These are phyloP conservation scores for Triticum timopheevii DNA, from an alignment of 176 grass and related monocot species.

Conservation along the genomic window DNA sequence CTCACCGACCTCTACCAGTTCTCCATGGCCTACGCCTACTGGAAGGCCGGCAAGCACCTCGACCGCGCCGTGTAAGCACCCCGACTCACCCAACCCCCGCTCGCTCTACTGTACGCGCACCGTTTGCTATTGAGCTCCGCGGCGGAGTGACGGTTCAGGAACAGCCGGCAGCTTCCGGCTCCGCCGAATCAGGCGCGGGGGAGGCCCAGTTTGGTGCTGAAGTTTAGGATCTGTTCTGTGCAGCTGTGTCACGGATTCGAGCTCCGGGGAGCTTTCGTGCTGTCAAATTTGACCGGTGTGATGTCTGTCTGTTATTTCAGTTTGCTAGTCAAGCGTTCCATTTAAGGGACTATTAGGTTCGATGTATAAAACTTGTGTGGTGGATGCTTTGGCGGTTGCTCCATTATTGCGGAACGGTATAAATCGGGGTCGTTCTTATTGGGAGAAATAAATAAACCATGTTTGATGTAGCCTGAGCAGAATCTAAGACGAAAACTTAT, in stretches of 20 bases:
- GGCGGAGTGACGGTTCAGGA: neutral
- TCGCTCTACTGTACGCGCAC: neutral
- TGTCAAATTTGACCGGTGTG: neutral
- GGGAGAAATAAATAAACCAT: neutral
- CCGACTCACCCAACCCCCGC: neutral
- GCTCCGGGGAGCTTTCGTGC: neutral
- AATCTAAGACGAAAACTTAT: neutral
- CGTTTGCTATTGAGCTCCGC: neutral
- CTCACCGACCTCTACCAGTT: slow-evolving; percentile 98
- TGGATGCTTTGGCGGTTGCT: neutral
- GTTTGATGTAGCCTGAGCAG: neutral
- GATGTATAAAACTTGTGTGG: neutral
- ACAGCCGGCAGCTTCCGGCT: neutral
- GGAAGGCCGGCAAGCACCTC: slow-evolving; percentile 96
- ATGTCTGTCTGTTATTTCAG: neutral
- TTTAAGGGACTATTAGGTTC: neutral
- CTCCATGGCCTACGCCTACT: slow-evolving; percentile 99
- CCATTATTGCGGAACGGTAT: neutral
- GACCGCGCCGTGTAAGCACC: slow-evolving; percentile 74
- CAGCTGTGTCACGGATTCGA: neutral
- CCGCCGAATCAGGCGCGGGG: neutral
- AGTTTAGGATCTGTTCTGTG: neutral
- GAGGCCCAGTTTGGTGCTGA: neutral
- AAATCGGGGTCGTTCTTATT: neutral
- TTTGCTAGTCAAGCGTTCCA: neutral